Percentiles rank a stretch among this genome's conserved stretches.
phyloP scores from a whole-genome alignment of 1,139 yeast species.

The Yamadazyma blattariae region DNA sequence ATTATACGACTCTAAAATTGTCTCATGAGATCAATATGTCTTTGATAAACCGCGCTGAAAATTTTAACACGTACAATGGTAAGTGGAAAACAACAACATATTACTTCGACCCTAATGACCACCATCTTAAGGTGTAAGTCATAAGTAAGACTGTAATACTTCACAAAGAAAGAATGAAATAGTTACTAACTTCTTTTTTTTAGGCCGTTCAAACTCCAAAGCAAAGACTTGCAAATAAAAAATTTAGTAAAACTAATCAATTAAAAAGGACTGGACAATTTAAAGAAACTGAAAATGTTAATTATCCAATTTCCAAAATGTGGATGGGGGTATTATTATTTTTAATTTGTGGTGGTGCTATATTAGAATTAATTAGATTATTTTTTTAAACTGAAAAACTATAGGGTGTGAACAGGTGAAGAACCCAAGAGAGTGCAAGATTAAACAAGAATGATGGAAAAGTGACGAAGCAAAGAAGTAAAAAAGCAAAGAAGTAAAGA shows the following conservation, averaged over 20 bases:
- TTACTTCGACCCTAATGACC: neutral
- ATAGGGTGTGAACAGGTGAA: neutral
- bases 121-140: no score
- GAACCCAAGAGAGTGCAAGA: no score
- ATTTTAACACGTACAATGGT: slow-evolving; percentile 6
- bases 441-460: no score
- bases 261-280: slow-evolving; percentile 63
- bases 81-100: neutral
- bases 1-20: no score
- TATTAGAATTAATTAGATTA: slow-evolving; percentile 51
- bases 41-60: no score
- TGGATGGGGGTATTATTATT: slow-evolving; percentile 67
- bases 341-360: slow-evolving; percentile 79
- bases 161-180: no score
- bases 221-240: slow-evolving; percentile 81
- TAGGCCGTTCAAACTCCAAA: slow-evolving; percentile 69
- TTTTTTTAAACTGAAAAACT: slow-evolving; percentile 6
- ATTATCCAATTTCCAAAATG: slow-evolving; percentile 50
- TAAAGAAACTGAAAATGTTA: slow-evolving; percentile 31
- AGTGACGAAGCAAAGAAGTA: no score
- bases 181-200: no score
- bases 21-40: no score
- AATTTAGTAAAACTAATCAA: slow-evolving; percentile 72
- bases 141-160: no score
- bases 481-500: no score